A percentile compares a stretch with the other conserved stretches of the same genome.
These are phyloP conservation scores for Erythrophleum ivorense DNA, from an alignment of 331 rosid species.

Conservation along the genomic window DNA sequence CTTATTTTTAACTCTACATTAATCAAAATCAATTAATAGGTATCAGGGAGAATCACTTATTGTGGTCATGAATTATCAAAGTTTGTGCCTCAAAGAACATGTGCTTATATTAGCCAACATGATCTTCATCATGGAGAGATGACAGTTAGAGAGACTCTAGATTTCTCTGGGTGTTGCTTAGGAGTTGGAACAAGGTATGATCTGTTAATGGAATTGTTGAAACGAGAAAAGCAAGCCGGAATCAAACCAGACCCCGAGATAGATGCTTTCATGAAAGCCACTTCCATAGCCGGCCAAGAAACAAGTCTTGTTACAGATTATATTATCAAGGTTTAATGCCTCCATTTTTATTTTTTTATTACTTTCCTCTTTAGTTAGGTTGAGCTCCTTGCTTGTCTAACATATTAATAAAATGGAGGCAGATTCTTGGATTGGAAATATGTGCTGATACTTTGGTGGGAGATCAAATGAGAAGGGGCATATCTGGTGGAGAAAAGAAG, in stretches of 20 bases:
- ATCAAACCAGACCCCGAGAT: conserved; percentile 46
- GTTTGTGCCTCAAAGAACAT: conserved; percentile 47
- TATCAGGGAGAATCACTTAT: conserved; percentile 43
- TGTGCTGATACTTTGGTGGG: conserved; percentile 50
- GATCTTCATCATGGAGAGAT: conserved; percentile 51
- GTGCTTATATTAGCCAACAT: conserved; percentile 48
- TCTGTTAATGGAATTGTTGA: conserved; percentile 40
- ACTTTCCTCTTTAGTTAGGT: not conserved
- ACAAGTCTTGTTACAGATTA: conserved; percentile 47
- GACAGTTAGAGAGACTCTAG: conserved; percentile 50
- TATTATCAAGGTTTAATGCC: conserved; percentile 47
- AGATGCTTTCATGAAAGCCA: conserved; percentile 51
- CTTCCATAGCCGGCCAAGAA: conserved; percentile 45
- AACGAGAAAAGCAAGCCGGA: conserved; percentile 36
- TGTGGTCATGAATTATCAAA: conserved; percentile 46
- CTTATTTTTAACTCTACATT: not conserved
- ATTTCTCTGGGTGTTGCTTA: conserved; percentile 44
- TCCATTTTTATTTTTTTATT: not conserved
- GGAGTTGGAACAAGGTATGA: conserved; percentile 50
- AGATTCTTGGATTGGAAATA: conserved; percentile 51
- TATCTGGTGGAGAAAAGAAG: conserved; percentile 49
- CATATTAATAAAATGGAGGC: too few relatives aligned
- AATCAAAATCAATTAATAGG: conserved; percentile 19
- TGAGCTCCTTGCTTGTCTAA: conserved; percentile 5
- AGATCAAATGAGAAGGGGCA: conserved; percentile 54